A percentile compares a stretch with the other conserved stretches of the same genome.
phyloP scores from a whole-genome alignment of 2,329 filamentous ascomycete species.

The Botrytis paeoniae region DNA sequence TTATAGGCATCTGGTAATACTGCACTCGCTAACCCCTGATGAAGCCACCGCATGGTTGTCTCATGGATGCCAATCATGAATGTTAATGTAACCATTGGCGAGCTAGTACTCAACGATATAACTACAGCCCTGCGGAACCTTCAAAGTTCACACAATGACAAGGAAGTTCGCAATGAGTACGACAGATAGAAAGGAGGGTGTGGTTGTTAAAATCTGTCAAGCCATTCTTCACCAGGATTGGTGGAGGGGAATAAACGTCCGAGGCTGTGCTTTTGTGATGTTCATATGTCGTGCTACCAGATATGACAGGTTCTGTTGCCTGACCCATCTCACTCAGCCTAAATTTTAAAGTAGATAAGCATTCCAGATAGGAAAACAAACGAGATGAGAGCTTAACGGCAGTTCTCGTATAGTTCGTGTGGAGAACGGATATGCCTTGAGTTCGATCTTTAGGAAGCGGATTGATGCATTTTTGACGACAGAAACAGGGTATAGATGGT shows the following conservation, averaged over 20 bases:
- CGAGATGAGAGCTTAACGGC: neutral
- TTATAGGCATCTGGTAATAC: neutral
- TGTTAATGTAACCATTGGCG: neutral
- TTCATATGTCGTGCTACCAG: neutral
- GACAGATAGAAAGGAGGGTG: neutral
- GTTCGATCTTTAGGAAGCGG: neutral
- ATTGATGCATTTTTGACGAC: neutral
- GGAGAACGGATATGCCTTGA: neutral
- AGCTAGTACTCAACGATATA: neutral
- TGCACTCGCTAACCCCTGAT: neutral
- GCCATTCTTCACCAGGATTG: neutral
- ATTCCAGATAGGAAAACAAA: neutral
- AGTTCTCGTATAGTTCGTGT: slow-evolving; percentile 13
- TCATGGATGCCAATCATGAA: neutral
- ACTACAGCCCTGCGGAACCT: neutral
- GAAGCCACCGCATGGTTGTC: neutral
- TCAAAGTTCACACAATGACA: neutral
- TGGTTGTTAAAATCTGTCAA: neutral
- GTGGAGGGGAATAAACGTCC: neutral
- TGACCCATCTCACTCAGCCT: slow-evolving; percentile 12
- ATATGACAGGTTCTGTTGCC: neutral
- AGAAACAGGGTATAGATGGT: neutral
- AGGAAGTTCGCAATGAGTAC: neutral
- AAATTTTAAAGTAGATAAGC: neutral
- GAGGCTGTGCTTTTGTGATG: neutral